Conservation (phyloP, 2,329 filamentous ascomycete species). For the Claviceps sp. region DNA sequence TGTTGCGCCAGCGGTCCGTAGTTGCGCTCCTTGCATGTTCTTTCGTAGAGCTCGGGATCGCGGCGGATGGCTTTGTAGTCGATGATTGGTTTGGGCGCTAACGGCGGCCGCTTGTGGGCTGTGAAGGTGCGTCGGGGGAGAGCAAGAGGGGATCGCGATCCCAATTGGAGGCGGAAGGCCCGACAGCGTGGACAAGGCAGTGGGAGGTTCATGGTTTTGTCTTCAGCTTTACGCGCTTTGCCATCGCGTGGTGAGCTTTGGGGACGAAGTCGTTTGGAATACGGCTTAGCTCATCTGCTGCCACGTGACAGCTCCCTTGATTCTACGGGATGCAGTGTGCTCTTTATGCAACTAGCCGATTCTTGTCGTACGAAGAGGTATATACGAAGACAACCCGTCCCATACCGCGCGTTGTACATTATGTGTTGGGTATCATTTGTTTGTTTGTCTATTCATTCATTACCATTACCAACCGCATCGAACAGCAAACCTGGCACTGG, state of each 20-base stretch:
- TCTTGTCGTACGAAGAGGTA: background rate
- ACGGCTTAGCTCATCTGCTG: too few species aligned
- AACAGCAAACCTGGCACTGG: background rate
- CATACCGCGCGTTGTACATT: too few species aligned
- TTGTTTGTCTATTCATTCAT: too few species aligned
- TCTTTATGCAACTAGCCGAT: slow-evolving; percentile 6
- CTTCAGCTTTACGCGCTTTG: too few species aligned
- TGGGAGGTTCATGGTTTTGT: slow-evolving; percentile 17
- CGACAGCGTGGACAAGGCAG: slow-evolving; percentile 15
- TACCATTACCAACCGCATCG: too few species aligned
- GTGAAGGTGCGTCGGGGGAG: slow-evolving; percentile 11
- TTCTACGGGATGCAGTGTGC: background rate
- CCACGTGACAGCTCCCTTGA: too few species aligned
- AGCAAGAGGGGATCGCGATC: background rate
- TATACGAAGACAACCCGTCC: background rate
- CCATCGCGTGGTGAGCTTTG: too few species aligned
- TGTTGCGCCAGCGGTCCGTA: slow-evolving; percentile 47
- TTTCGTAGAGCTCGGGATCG: slow-evolving; percentile 64
- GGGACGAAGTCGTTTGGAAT: too few species aligned
- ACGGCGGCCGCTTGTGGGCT: slow-evolving; percentile 41
- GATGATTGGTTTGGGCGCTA: slow-evolving; percentile 64
- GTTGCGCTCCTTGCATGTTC: slow-evolving; percentile 77
- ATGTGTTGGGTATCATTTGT: too few species aligned
- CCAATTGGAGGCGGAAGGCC: background rate
- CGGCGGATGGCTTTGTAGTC: slow-evolving; percentile 86